phyloP scores from a whole-genome alignment of 306 rosid species.

The Lithocarpus polystachyus region DNA sequence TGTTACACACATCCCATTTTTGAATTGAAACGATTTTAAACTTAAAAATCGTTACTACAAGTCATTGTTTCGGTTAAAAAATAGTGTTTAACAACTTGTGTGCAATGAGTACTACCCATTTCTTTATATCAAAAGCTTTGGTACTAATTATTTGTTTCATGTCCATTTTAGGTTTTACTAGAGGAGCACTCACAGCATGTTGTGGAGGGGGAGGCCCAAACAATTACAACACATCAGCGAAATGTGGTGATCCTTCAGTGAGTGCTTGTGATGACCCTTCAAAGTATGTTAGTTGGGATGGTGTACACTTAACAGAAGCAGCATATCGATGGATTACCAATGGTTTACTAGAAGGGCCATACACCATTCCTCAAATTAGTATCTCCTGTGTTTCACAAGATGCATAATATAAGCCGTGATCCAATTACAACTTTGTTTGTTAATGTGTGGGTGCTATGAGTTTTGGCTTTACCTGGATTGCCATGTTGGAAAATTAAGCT shows the following conservation, averaged over 20 bases:
- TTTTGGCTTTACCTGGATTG: no score
- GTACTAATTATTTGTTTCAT: neutral
- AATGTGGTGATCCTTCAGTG: constrained; percentile 7
- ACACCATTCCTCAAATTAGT: constrained; percentile 18
- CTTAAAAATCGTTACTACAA: no score
- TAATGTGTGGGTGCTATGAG: no score
- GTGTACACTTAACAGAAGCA: constrained; percentile 22
- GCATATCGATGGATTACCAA: constrained; percentile 16
- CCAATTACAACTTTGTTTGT: no score
- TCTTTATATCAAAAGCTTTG: no score
- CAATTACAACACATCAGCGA: constrained; percentile 11
- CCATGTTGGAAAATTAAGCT: no score
- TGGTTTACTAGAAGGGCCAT: constrained; percentile 23
- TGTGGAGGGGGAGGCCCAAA: constrained; percentile 33
- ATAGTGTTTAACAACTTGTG: no score
- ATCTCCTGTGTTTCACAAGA: neutral
- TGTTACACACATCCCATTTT: no score
- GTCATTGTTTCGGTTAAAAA: no score
- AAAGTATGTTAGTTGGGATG: constrained; percentile 46
- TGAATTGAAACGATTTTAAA: no score
- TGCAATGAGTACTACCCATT: no score
- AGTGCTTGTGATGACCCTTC: constrained; percentile 47
- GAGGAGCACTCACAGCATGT: constrained; percentile 17
- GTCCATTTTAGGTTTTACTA: constrained; percentile 28
- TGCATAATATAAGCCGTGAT: neutral